Evolutionary conservation across 1,284 basidiomycete species (phyloP), one percentile per base, ranked within the genome.

Genomic region (Papiliotrema fonsecae): DNA sequence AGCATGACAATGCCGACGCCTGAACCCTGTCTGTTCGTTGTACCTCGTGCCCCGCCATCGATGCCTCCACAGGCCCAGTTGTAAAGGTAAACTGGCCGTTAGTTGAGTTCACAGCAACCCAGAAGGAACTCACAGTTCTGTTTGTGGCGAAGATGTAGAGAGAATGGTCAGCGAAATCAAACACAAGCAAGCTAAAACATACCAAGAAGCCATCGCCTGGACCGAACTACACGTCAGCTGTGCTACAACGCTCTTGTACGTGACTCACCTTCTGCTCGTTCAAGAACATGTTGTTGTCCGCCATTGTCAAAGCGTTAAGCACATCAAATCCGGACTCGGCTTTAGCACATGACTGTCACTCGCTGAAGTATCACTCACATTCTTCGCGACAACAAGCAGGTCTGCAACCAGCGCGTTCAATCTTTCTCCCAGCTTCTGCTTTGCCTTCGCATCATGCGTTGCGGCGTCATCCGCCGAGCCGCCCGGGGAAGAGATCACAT

Each of bases 301-400:
- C 89, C 51, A 97, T 75, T 9, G 92, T 94, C 52, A 98, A 75
- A 1, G 88, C 89, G 72, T 99, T 98, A 73, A 98, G 84, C 9
- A 98, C 96, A 69, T 99, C 96, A 64, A 98, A 97, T 42, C 83
- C 82, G 40, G 85, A 82, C 71, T 87, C 6, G 24, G 14, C 18
- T 19, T 55, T 27, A 47, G 51, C 39, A 24, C 34, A 24, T 18
- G 14, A 22, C 13, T 14, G 19, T 14, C 13, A 1, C 26, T 3
- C 14, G 31, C 26, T 19, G 14, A 18, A 21, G 18, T 22, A 16
- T 34, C 4, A 58, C 67, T 55, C 47, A 76, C 73, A 42, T 72
- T 78, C 56, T 85, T 81, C 0, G 93, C 91, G 41, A 92, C 75
- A 56, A 88, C 77, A 49, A 97, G 70, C 2, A 87, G 82, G 69